Evolutionary conservation across 768 basidiomycete species (phyloP).

Genomic region (Tylopilus sp.): DNA sequence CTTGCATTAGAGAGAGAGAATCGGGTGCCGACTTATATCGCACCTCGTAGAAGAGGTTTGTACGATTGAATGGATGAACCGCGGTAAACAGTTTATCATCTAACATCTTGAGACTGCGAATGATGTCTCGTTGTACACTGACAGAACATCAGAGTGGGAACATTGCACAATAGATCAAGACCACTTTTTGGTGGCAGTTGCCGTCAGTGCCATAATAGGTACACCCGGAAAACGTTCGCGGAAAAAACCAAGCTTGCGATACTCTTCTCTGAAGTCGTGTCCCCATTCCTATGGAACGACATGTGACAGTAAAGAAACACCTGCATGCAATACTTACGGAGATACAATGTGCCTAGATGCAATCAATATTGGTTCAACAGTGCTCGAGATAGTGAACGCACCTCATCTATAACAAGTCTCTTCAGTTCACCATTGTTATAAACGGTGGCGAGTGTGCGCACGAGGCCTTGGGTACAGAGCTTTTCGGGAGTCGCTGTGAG

Average conservation of each 20-base stretch:
- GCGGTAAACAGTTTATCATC: conserved; percentile 55
- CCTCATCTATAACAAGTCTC: conserved; percentile 81
- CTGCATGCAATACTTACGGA: conserved; percentile 45
- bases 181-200: conserved; percentile 72
- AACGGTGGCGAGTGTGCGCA: conserved; percentile 44
- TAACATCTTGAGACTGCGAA: conserved; percentile 60
- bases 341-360: conserved; percentile 73
- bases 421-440: conserved; percentile 59
- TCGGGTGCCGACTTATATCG: conserved; percentile 58
- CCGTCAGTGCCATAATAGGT: conserved; percentile 86
- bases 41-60: conserved; percentile 82
- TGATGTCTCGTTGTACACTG: conserved; percentile 75
- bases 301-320: neutral
- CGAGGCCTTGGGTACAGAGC: conserved; percentile 53
- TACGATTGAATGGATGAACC: conserved; percentile 76
- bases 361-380: conserved; percentile 3
- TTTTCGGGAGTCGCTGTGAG: conserved; percentile 75
- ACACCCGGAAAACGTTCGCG: conserved; percentile 61
- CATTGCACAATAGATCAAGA: neutral
- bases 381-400: conserved; percentile 25
- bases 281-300: conserved; percentile 69
- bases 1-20: conserved; percentile 53
- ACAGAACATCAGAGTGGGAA: conserved; percentile 2
- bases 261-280: conserved; percentile 74
- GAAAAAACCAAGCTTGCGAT: conserved; percentile 68